Evolutionary conservation across 768 basidiomycete species (phyloP), one percentile per base, ranked within the genome.

Genomic region (Kwoniella sp.): DNA sequence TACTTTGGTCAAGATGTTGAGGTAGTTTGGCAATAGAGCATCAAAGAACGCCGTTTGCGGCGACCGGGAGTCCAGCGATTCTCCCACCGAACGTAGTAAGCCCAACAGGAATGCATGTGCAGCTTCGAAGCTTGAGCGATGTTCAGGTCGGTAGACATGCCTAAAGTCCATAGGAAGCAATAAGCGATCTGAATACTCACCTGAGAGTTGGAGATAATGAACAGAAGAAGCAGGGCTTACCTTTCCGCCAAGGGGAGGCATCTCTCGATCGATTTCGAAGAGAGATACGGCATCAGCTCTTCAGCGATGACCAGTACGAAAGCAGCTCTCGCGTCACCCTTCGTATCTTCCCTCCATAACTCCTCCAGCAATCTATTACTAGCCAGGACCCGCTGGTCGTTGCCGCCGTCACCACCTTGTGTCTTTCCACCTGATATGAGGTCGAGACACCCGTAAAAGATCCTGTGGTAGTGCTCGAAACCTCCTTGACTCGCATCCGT

Each of bases 21-120:
- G 8, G 40, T 73, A 67, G 25, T 27, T 55, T 0, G 48, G 37
- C 22, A 65, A 27, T 4, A 73, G 49, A 15, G 63, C 63, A 17
- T 63, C 65, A 21, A 59, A 58, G 22, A 70, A 55, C 2, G 25
- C 61, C 6, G 19, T 3, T 40, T 66, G 58, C 8, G 44, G 22
- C 6, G 10, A 17, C 17, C 36, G 8, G 9, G 22, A 26, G 1
- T 62, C 49, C 8, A 52, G 36, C 17, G 25, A 36, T 19, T 48
- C 44, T 9, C 65, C 13, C 8, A 68, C 53, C 0, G 61, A 33
- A 15, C 47, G 25, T 1, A 76, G 12, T 3, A 68, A 21, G 7
- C 72, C 63, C 4, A 73, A 52, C 22, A 73, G n/a, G 29, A 69
- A 60, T 0, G 68, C 60, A 58, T 76, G 74, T 25, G 74, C 68